Evolutionary conservation across 73 alveolate species (phyloP), one percentile per base, ranked within the genome.

Genomic region (Paramecium biaurelia): DNA sequence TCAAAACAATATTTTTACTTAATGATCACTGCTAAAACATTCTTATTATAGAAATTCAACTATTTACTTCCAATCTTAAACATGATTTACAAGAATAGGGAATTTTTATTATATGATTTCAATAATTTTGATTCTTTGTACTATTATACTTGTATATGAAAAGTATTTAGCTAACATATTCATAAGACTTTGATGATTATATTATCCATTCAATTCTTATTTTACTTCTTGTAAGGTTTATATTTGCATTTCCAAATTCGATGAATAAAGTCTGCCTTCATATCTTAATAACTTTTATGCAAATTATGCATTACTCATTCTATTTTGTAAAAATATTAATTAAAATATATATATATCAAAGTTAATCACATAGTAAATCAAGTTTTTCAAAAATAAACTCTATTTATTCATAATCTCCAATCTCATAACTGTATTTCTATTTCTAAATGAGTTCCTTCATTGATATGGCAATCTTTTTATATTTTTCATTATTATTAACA

Each of bases 191-290:
- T 72, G 58, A 37, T 72, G 86, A 72, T 72, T 72, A 72, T 32
- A 24, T 72, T 32, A 14, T 28, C 84, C 84, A 63, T 63, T 15
- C 0, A 72, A 37, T 23, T 72, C 86, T 34, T 30, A 34, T 37
- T 72, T 32, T 2, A 72, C 86, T 38, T 32, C 56, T 72, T 72
- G 35, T 18, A 72, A 35, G 5, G 86, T 38, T 38, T 72, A 42
- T 18, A 72, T 28, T 72, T 72, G 12, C 34, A 18, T 34, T 21
- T 32, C 56, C 15, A 42, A 21, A 12, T 30, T 28, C 18, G 9
- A n/a, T 10, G 86, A 72, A 72, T 72, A 72, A 8, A 72, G 86
- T 72, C 58, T 14, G 20, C 86, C 58, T 38, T 72, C 86, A 72
- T 28, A 72, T 35, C 32, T 35, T 9, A 72, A 42, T 21, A 72